These are phyloP conservation scores for Globisporangium takayamanum DNA, from an alignment of 352 stramenopile genomes.

Conservation along the genomic window DNA sequence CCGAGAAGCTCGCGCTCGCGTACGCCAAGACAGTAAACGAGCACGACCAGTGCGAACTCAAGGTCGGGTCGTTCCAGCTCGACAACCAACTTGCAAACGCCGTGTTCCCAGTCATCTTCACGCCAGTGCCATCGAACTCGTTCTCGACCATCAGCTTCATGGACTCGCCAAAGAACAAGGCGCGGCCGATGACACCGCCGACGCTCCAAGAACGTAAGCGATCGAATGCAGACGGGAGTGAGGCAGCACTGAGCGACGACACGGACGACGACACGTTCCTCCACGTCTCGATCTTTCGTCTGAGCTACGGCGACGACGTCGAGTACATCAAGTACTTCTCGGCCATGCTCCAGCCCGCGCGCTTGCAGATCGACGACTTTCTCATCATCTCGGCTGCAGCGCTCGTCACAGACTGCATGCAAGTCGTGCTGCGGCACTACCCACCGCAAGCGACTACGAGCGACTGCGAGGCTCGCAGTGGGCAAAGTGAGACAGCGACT, in stretches of 20 bases:
- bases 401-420: slow-evolving; percentile 35
- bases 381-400: slow-evolving; percentile 39
- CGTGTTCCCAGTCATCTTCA: slow-evolving; percentile 81
- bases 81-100: slow-evolving; percentile 75
- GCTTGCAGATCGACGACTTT: slow-evolving; percentile 59
- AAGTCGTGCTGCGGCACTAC: slow-evolving; percentile 35
- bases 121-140: slow-evolving; percentile 43
- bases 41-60: slow-evolving; percentile 79
- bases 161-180: slow-evolving; percentile 13
- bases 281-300: slow-evolving; percentile 69
- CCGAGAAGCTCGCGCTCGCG: slow-evolving; percentile 55
- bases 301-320: slow-evolving; percentile 76
- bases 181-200: slow-evolving; percentile 9
- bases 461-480: too few relatives aligned
- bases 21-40: slow-evolving; percentile 63
- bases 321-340: slow-evolving; percentile 88
- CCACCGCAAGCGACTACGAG: slow-evolving; percentile 7
- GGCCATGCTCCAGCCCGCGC: slow-evolving; percentile 66
- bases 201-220: slow-evolving; percentile 12
- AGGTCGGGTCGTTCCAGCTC: slow-evolving; percentile 76
- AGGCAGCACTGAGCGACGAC: not conserved
- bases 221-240: slow-evolving; percentile 1
- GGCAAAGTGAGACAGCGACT: not conserved
- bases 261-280: slow-evolving; percentile 43
- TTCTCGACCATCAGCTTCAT: slow-evolving; percentile 15